Evolutionary conservation across 1,284 basidiomycete species (phyloP), one percentile per base, ranked within the genome.

Genomic region (Lignosus rhinocerotis): DNA sequence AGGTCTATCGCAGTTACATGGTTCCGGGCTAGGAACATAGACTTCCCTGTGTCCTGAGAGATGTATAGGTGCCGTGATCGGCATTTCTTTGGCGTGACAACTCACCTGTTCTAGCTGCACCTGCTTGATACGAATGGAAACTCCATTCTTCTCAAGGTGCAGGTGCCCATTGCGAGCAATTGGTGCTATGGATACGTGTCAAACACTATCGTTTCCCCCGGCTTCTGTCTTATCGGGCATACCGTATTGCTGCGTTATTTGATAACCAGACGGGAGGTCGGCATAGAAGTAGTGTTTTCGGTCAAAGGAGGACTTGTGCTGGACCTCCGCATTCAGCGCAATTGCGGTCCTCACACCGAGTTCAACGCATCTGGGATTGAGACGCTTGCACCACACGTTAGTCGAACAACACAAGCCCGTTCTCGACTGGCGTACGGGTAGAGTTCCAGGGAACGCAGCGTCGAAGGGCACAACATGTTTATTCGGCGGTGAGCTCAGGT

Each of bases 211-310:
- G 43, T 30, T 17, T 21, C 44, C 30, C 51, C 48, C 41, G 11
- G 1, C 25, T 25, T 25, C 4, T 25, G 31, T 11, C 38, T 36
- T 21, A 17, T n/a, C 31, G n/a, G 17, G 68, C 84, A 56, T 55
- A 90, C 90, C 81, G 73, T 98, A 98, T 65, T 94, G 91, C 70
- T 98, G 96, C 0, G 96, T 98, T 63, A 98, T 96, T 75, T 99
- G 97, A 74, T 96, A 99, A 0, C 96, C 96, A 3, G 90, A 80
- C 0, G 97, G 94, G 33, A 98, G 82, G 74, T 99, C 96, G 1
- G 93, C 85, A 71, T 99, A 99, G 74, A 98, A 98, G 72, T 99
- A 99, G 72, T 99, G 96, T 72, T 99, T 99, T 66, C 96, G 81
- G 74, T 99, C 96, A 66, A 98, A 98, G 1, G 90, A 81, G 0